A percentile compares a stretch with the other conserved stretches of the same genome.
These are phyloP conservation scores for Bjerkandera adusta DNA, from an alignment of 1,284 basidiomycete genomes.

Conservation along the genomic window DNA sequence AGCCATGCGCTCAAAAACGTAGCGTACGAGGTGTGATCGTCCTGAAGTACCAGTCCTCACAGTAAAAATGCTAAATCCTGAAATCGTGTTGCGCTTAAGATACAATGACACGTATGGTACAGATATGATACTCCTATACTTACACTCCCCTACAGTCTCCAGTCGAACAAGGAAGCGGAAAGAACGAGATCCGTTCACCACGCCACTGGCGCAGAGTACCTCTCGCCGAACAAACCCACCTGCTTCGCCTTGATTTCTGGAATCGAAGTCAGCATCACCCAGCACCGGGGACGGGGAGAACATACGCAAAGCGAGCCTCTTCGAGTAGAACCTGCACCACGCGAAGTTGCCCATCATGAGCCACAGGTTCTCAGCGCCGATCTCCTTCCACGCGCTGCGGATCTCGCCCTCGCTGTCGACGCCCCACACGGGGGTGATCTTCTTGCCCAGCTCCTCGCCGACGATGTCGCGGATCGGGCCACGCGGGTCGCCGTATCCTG, in stretches of 20 bases:
- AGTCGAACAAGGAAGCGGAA: too few relatives aligned
- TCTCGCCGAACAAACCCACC: conserved; percentile 18
- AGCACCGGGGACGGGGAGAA: neutral
- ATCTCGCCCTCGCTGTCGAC: conserved; percentile 23
- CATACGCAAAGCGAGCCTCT: conserved; percentile 29
- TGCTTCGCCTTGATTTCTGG: conserved; percentile 26
- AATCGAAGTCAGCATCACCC: neutral
- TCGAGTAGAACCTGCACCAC: conserved; percentile 37
- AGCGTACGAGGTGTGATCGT: too few relatives aligned
- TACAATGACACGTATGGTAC: too few relatives aligned
- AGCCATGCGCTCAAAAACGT: too few relatives aligned
- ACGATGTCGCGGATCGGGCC: conserved; percentile 38
- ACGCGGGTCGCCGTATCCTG: conserved; percentile 32
- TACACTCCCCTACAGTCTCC: too few relatives aligned
- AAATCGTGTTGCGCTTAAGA: too few relatives aligned
- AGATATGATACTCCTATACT: too few relatives aligned
- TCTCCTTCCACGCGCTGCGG: conserved; percentile 25
- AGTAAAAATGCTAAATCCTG: too few relatives aligned
- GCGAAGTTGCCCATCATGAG: conserved; percentile 35
- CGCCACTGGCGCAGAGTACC: conserved; percentile 12
- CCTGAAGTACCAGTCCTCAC: too few relatives aligned
- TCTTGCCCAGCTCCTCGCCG: conserved; percentile 12
- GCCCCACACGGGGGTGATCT: conserved; percentile 16
- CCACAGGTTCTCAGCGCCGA: conserved; percentile 27
- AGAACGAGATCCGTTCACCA: too few relatives aligned